A percentile compares a stretch with the other conserved stretches of the same genome.
phyloP scores from a whole-genome alignment of 1,284 basidiomycete genomes.

The Sporisorium graminicola region DNA sequence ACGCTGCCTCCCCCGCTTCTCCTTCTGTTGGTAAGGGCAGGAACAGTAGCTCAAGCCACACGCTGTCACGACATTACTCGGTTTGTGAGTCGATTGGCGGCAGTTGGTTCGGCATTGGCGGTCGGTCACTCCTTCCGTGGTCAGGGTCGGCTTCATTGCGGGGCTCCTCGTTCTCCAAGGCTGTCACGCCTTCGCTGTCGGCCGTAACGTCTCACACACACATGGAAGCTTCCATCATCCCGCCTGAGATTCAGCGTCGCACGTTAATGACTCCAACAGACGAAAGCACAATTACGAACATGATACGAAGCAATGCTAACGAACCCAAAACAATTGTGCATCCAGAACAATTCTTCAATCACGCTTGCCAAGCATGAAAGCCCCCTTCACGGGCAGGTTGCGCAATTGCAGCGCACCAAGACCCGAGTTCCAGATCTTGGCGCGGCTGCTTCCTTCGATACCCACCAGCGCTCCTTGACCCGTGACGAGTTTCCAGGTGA shows the following conservation, averaged over 20 bases:
- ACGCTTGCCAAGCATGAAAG: conserved; percentile 60
- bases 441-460: conserved; percentile 57
- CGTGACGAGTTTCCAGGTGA: conserved; percentile 62
- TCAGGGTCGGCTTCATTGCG: too few species aligned
- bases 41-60: conserved; percentile 7
- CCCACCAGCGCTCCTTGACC: conserved; percentile 62
- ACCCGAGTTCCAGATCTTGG: conserved; percentile 65
- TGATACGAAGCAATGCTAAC: conserved; percentile 5
- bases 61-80: not conserved
- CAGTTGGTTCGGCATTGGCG: too few species aligned
- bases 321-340: not conserved
- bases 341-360: conserved; percentile 14
- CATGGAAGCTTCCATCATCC: too few species aligned
- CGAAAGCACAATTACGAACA: conserved; percentile 7
- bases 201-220: not conserved
- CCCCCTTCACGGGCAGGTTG: conserved; percentile 62
- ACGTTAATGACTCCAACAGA: not conserved
- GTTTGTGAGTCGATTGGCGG: too few species aligned
- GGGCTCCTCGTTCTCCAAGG: too few species aligned
- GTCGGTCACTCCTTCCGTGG: too few species aligned
- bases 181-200: not conserved
- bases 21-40: conserved; percentile 6
- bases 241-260: not conserved
- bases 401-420: conserved; percentile 54
- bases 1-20: not conserved